phyloP scores from a whole-genome alignment of 78 protist species.

The Salpingoeca rosetta region DNA sequence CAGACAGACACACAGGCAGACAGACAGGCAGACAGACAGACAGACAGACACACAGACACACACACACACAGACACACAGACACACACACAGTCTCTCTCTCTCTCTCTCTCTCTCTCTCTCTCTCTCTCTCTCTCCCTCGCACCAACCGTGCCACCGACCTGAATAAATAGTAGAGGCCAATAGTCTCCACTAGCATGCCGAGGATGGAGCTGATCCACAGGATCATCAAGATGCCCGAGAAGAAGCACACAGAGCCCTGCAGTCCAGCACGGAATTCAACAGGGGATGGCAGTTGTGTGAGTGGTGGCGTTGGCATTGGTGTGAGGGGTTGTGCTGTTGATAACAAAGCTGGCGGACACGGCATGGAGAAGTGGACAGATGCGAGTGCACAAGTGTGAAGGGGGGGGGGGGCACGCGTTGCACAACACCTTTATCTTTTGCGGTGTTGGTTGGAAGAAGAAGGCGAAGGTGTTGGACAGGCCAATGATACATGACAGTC shows the following conservation, averaged over 20 bases:
- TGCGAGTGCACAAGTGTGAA: neutral
- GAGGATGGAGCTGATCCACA: conserved; percentile 1
- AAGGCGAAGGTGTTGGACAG: neutral
- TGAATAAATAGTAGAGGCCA: conserved; percentile 22
- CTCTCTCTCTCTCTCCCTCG: too few species aligned
- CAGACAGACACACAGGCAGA: neutral
- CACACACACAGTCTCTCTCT: too few species aligned
- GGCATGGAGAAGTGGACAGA: neutral
- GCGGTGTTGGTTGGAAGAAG: conserved; percentile 10
- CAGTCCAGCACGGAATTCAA: too few species aligned
- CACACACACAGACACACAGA: too few species aligned
- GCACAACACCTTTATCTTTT: neutral
- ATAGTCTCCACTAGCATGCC: conserved; percentile 20
- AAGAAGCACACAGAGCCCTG: conserved; percentile 13
- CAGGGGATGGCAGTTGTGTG: too few species aligned
- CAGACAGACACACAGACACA: too few species aligned
- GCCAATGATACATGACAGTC: conserved; percentile 12
- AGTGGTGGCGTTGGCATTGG: neutral
- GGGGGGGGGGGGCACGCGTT: neutral
- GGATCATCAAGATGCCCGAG: conserved; percentile 13
- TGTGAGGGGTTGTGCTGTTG: neutral
- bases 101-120: too few species aligned
- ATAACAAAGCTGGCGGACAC: neutral
- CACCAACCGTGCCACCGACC: conserved; percentile 3
- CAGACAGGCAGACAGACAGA: neutral